Evolutionary conservation across 768 basidiomycete species (phyloP).

Genomic region (Hebeloma cylindrosporum): DNA sequence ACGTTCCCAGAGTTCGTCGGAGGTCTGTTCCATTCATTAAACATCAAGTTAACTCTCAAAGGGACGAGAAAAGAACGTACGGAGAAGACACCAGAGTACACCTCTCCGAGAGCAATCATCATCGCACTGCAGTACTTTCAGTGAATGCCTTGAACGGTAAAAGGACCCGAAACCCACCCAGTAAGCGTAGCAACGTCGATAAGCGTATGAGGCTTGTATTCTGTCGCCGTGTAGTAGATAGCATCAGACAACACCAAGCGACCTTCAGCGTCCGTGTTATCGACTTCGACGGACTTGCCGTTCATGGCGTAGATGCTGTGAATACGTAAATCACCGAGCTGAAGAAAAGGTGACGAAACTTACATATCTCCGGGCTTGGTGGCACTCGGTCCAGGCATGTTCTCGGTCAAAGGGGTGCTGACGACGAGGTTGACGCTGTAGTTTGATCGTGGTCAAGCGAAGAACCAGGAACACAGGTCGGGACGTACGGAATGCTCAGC

Average conservation of each 20-base stretch:
- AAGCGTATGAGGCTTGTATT: constrained; percentile 77
- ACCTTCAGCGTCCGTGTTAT: constrained; percentile 87
- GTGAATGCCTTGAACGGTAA: neutral
- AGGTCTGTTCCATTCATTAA: constrained; percentile 44
- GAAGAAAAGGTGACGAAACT: constrained; percentile 18
- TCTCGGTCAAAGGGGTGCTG: constrained; percentile 77
- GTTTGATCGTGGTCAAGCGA: neutral
- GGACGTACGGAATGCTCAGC: constrained; percentile 71
- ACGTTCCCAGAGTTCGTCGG: constrained; percentile 71
- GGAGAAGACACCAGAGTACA: constrained; percentile 77
- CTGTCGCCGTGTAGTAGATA: constrained; percentile 76
- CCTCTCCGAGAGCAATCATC: constrained; percentile 69
- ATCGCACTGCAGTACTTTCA: constrained; percentile 52
- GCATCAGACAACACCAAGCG: constrained; percentile 81
- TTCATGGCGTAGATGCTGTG: constrained; percentile 81
- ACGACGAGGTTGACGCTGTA: constrained; percentile 72
- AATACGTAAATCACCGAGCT: neutral
- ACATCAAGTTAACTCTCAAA: neutral
- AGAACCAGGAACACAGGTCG: neutral
- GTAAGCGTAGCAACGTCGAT: constrained; percentile 90
- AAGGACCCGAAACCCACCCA: constrained; percentile 43
- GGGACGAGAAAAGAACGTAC: constrained; percentile 38
- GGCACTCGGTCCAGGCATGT: constrained; percentile 76
- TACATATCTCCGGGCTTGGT: constrained; percentile 86
- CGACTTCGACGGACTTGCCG: constrained; percentile 82